Evolutionary conservation across 345 rosid species (phyloP).

Genomic region (Eucalyptus tenuipes): DNA sequence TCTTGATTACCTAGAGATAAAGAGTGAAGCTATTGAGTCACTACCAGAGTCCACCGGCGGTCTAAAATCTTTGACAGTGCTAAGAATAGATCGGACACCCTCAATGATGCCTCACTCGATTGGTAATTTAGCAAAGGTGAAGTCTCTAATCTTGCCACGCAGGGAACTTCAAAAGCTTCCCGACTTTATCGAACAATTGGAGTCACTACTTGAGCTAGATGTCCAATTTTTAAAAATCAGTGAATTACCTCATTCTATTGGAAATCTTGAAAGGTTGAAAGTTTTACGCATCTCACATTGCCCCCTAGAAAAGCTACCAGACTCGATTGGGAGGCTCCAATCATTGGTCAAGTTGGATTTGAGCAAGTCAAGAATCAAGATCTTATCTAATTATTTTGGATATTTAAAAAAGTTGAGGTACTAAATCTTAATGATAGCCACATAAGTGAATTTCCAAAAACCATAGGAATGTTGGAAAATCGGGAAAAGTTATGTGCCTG

Average conservation of each 20-base stretch:
- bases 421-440: fast-evolving
- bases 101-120: fast-evolving
- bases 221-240: fast-evolving
- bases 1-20: too few species aligned
- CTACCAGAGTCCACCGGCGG: fast-evolving
- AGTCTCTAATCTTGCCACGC: fast-evolving
- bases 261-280: background rate
- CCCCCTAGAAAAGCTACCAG: too few species aligned
- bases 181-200: background rate
- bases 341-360: too few species aligned
- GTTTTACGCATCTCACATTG: background rate
- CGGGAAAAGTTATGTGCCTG: fast-evolving
- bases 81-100: fast-evolving
- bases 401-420: too few species aligned
- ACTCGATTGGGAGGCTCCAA: too few species aligned
- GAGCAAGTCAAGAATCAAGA: fast-evolving
- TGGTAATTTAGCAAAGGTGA: background rate
- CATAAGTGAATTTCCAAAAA: too few species aligned
- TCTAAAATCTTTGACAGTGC: too few species aligned
- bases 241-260: background rate
- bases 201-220: background rate
- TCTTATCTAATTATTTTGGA: too few species aligned
- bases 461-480: too few species aligned
- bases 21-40: too few species aligned
- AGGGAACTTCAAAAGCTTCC: background rate